phyloP scores from a whole-genome alignment of 108 stramenopile species.

The Nitzschia putrida region DNA sequence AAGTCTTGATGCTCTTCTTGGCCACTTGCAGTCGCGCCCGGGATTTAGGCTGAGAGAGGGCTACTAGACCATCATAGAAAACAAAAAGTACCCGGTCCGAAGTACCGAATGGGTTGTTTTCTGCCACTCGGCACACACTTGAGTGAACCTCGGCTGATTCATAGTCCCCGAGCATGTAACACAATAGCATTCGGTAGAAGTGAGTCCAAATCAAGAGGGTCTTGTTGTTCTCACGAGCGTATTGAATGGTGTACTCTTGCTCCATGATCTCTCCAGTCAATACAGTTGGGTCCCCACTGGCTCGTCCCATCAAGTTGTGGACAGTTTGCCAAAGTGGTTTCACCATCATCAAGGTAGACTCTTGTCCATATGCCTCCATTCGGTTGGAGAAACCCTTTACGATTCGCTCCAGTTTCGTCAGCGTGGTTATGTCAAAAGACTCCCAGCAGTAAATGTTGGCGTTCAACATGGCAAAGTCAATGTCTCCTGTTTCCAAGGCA shows the following conservation, averaged over 20 bases:
- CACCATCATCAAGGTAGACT: slow-evolving; percentile 22
- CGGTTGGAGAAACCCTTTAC: slow-evolving; percentile 25
- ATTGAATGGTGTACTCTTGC: slow-evolving; percentile 21
- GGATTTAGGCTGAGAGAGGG: slow-evolving; percentile 31
- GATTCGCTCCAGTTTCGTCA: slow-evolving; percentile 21
- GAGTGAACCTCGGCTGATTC: slow-evolving; percentile 38
- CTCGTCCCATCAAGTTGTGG: slow-evolving; percentile 30
- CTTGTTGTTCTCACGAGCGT: slow-evolving; percentile 26
- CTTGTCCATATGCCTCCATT: slow-evolving; percentile 40
- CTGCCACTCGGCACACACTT: slow-evolving; percentile 20
- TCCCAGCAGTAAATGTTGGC: slow-evolving; percentile 39
- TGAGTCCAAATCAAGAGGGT: slow-evolving; percentile 27
- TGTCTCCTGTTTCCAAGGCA: slow-evolving; percentile 37
- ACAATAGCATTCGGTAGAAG: slow-evolving; percentile 20
- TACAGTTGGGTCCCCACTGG: slow-evolving; percentile 23
- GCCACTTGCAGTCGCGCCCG: slow-evolving; percentile 12
- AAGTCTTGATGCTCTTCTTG: slow-evolving; percentile 16
- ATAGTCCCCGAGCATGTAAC: slow-evolving; percentile 27
- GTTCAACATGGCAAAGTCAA: slow-evolving; percentile 33
- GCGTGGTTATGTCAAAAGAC: slow-evolving; percentile 20
- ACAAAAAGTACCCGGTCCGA: slow-evolving; percentile 28
- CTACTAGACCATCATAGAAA: slow-evolving; percentile 51
- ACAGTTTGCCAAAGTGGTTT: slow-evolving; percentile 31
- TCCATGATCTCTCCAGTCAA: slow-evolving; percentile 36
- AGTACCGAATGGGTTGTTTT: slow-evolving; percentile 27